phyloP scores from a whole-genome alignment of 2,329 filamentous ascomycete species.

The Colletotrichum sp. region DNA sequence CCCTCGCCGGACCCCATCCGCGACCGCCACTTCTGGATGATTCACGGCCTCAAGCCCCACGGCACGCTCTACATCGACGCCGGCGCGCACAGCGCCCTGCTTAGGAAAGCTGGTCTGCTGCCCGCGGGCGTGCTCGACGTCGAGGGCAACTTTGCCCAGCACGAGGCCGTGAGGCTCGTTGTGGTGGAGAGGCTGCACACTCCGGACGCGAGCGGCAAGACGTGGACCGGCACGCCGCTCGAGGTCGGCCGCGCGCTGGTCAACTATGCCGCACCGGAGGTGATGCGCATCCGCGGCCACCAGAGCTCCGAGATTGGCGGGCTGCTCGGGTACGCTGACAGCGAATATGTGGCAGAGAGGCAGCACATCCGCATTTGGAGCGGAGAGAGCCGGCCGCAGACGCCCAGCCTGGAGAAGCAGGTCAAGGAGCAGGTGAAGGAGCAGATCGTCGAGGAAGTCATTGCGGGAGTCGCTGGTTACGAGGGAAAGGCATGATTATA shows the following conservation, averaged over 20 bases:
- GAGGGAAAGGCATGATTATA: conserved; percentile 18
- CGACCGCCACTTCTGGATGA: conserved; percentile 95
- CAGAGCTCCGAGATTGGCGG: conserved; percentile 82
- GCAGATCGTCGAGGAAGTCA: conserved; percentile 8
- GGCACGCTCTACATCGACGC: conserved; percentile 91
- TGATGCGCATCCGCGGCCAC: conserved; percentile 81
- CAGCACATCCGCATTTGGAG: conserved; percentile 84
- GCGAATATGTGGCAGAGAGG: conserved; percentile 88
- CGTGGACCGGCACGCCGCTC: conserved; percentile 56
- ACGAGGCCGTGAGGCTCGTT: conserved; percentile 88
- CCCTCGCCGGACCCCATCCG: conserved; percentile 84
- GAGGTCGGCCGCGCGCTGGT: conserved; percentile 91
- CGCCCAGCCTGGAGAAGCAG: conserved; percentile 40
- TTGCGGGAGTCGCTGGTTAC: conserved; percentile 26
- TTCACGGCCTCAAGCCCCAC: conserved; percentile 89
- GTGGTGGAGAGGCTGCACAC: conserved; percentile 69
- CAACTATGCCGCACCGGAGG: conserved; percentile 90
- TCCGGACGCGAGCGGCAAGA: conserved; percentile 43
- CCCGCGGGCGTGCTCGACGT: conserved; percentile 92
- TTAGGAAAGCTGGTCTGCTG: conserved; percentile 84
- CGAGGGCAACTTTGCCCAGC: conserved; percentile 86
- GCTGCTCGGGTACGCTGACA: conserved; percentile 89
- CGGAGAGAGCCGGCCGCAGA: conserved; percentile 57
- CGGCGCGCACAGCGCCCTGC: conserved; percentile 83
- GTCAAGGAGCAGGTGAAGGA: conserved; percentile 17